phyloP scores from a whole-genome alignment of 1,284 basidiomycete genomes.

The Malassezia sp. region DNA sequence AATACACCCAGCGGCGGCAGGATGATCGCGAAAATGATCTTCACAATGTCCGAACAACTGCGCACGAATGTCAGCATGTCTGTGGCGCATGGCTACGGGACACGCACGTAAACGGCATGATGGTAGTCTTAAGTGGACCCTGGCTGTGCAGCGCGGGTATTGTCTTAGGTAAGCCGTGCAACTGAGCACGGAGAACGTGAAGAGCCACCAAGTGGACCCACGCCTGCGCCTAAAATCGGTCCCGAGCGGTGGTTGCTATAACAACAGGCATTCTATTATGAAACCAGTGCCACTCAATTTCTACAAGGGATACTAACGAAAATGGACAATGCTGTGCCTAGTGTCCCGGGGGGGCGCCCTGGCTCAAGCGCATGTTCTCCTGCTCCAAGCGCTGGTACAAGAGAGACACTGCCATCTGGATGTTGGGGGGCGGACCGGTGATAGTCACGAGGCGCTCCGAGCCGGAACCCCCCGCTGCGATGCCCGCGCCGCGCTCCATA shows the following conservation, averaged over 20 bases:
- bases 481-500: slow-evolving; percentile 64
- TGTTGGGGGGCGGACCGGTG: slow-evolving; percentile 72
- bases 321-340: neutral
- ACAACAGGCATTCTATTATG: no score
- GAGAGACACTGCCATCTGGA: slow-evolving; percentile 89
- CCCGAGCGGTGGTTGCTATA: no score
- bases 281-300: neutral
- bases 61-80: neutral
- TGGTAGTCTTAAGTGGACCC: no score
- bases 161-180: no score
- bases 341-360: slow-evolving; percentile 15
- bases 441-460: slow-evolving; percentile 49
- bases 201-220: no score
- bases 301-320: neutral
- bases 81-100: neutral
- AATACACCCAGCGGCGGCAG: slow-evolving; percentile 29
- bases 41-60: slow-evolving; percentile 17
- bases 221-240: no score
- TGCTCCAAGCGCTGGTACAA: slow-evolving; percentile 60
- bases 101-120: slow-evolving; percentile 15
- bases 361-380: slow-evolving; percentile 40
- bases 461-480: slow-evolving; percentile 47
- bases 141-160: no score
- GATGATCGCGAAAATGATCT: slow-evolving; percentile 24
- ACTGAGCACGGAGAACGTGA: no score